These are phyloP conservation scores for Penicillium crystallinum DNA, from an alignment of 495 filamentous ascomycete genomes.

Conservation along the genomic window DNA sequence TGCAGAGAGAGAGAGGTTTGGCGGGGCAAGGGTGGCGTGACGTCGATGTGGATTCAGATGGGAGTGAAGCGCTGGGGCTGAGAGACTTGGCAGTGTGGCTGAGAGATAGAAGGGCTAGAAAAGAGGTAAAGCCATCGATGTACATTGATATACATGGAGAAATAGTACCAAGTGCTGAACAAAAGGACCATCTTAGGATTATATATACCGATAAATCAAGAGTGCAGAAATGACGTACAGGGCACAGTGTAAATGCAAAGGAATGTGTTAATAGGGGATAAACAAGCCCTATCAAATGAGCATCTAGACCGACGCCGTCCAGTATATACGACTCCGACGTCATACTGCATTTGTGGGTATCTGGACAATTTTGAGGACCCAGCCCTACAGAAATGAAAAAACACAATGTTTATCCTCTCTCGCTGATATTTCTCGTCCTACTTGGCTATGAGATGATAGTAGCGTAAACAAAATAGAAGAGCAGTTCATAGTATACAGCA, in stretches of 20 bases:
- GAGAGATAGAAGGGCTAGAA: conserved; percentile 6
- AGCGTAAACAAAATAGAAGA: too few species aligned
- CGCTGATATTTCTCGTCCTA: too few species aligned
- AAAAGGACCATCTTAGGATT: neutral
- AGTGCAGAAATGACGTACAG: neutral
- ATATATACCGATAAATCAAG: neutral
- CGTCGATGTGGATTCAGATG: conserved; percentile 16
- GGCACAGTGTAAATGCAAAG: neutral
- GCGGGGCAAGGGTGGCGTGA: conserved; percentile 28
- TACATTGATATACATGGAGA: neutral
- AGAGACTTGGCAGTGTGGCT: conserved; percentile 14
- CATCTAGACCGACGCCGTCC: neutral
- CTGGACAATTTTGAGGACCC: conserved; percentile 9
- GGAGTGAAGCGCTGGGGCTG: neutral
- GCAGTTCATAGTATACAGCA: too few species aligned
- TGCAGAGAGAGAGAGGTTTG: conserved; percentile 1
- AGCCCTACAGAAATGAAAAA: conserved; percentile 4
- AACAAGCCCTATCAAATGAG: conserved; percentile 2
- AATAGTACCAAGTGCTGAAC: neutral
- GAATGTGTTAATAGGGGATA: neutral
- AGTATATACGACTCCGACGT: conserved; percentile 9
- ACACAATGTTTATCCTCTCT: neutral
- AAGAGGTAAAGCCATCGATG: neutral
- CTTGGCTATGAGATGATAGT: too few species aligned
- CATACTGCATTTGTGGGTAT: conserved; percentile 15